Conservation (phyloP, 495 filamentous ascomycete species). For the Collariella sp. region DNA sequence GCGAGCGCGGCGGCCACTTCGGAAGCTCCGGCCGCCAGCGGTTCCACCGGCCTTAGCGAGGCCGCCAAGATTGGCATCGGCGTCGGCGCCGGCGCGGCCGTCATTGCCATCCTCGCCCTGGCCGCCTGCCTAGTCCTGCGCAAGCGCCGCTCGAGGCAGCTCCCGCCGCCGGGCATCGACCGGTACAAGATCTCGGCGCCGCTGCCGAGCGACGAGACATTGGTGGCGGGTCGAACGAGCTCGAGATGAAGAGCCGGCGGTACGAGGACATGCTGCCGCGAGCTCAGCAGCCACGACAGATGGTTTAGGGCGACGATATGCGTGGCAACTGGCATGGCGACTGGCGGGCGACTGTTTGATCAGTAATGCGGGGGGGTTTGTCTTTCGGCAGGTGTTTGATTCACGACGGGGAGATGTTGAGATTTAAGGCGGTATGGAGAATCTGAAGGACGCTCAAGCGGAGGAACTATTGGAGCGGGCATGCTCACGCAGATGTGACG, state of each 20-base stretch:
- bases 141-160: slow-evolving; percentile 19
- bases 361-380: background rate
- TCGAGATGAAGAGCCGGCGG: slow-evolving; percentile 35
- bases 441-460: no score
- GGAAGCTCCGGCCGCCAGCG: slow-evolving; percentile 12
- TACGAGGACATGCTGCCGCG: slow-evolving; percentile 43
- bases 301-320: slow-evolving; percentile 30
- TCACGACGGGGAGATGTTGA: no score
- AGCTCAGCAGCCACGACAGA: slow-evolving; percentile 29
- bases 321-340: background rate
- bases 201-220: slow-evolving; percentile 29
- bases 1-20: slow-evolving; percentile 7
- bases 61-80: slow-evolving; percentile 39
- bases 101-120: slow-evolving; percentile 22
- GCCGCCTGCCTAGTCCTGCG: slow-evolving; percentile 24
- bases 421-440: no score
- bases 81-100: slow-evolving; percentile 31
- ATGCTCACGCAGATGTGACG: no score
- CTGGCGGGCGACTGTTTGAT: background rate
- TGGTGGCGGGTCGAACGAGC: slow-evolving; percentile 20
- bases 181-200: slow-evolving; percentile 38
- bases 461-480: no score
- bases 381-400: no score
- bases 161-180: background rate
- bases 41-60: slow-evolving; percentile 19